These are phyloP conservation scores for Juncus effusus DNA, from an alignment of 176 grass and related monocot species.

Conservation along the genomic window DNA sequence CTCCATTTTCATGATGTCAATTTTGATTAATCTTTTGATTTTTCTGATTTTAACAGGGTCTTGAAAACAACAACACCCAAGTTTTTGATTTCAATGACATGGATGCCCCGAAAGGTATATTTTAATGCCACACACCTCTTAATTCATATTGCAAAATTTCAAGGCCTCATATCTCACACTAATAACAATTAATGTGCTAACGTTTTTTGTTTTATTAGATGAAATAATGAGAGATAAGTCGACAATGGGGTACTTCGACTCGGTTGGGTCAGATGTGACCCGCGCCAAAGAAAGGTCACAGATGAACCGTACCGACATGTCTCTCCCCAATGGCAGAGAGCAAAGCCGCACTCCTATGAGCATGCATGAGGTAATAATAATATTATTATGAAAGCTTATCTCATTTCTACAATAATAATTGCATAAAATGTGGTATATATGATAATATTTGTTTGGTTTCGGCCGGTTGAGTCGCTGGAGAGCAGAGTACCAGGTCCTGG, in stretches of 20 bases:
- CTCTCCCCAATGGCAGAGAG: slow-evolving; percentile 41
- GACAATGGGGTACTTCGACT: slow-evolving; percentile 71
- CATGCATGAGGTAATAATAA: slow-evolving; percentile 45
- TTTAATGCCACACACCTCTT: no score
- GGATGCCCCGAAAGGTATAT: slow-evolving; percentile 36
- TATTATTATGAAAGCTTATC: neutral
- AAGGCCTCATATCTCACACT: no score
- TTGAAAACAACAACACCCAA: slow-evolving; percentile 42
- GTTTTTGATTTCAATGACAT: slow-evolving; percentile 37
- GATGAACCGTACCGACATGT: slow-evolving; percentile 36
- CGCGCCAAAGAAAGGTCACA: slow-evolving; percentile 56
- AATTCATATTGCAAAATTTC: no score
- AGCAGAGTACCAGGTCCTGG: slow-evolving; percentile 53
- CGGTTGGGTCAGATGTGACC: slow-evolving; percentile 92
- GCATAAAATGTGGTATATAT: neutral
- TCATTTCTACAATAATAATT: neutral
- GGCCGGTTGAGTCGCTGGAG: slow-evolving; percentile 70
- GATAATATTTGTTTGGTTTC: neutral
- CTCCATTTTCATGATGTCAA: no score
- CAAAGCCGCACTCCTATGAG: slow-evolving; percentile 58
- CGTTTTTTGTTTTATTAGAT: slow-evolving; percentile 27
- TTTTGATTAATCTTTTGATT: neutral
- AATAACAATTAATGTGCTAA: no score
- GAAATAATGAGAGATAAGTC: slow-evolving; percentile 58
- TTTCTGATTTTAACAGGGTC: slow-evolving; percentile 33